Base-by-base conservation (phyloP, 257 asterid genomes). In the Nemophila menziesii region DNA sequence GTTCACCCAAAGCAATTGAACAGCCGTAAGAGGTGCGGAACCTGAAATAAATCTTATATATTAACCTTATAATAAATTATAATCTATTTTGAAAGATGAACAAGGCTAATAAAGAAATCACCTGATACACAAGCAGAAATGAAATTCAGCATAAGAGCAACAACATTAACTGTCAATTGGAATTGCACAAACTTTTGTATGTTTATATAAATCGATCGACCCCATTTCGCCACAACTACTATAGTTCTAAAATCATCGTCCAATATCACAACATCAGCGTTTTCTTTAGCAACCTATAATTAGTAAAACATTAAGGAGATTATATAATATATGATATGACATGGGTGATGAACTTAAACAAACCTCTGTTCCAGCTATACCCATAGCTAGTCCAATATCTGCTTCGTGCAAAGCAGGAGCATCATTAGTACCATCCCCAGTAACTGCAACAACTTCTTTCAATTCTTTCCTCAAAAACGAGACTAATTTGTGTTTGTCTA, bases 371-470 rank as follows among this genome's bases (percentile, higher is more conserved):
- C 97, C 97, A n/a, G 86, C 51, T 48, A 80, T 87, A 16, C 95
- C 97, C 95, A 83, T 87, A 41, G 97, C 93, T 61, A 87, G 60
- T 58, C 97, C 95, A 40, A 87, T 87, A 61, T 87, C 93, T 18
- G 97, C 86, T 47, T 83, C 93, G 11, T 75, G 86, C 67, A 87
- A 61, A 58, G 97, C 95, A 26, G 97, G 97, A 49, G 95, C 97
- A 58, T 87, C 97, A 52, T 87, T 87, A 22, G 97, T 87, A 33
- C 97, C 95, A 57, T 83, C 97, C 41, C 97, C 93, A 8, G 97
- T 87, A 21, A 87, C 96, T 3, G 87, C 83, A 17, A 75, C 93
- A 23, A 78, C 82, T 58, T 85, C 85, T 11, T 69, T 59, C 58
- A 46, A 75, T 36, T 75, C 86, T 39, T 72, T 66, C 52, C 85